These are phyloP conservation scores for Beta corolliflora DNA, from an alignment of 179 eudicot species.

Conservation along the genomic window DNA sequence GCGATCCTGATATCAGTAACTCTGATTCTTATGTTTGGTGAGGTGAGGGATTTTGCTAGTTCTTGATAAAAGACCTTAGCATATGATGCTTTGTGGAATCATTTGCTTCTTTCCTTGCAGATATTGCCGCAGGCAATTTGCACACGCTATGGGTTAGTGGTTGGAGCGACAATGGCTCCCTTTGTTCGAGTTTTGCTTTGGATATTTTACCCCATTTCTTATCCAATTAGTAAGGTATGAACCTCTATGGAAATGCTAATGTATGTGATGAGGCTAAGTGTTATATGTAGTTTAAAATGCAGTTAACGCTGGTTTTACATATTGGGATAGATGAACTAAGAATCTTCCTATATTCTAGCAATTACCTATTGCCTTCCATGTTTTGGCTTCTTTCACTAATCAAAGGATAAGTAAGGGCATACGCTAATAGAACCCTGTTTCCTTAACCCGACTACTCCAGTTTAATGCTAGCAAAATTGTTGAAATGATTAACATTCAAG, in stretches of 20 bases:
- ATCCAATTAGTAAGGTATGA: constrained; percentile 94
- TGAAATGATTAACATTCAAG: too few relatives aligned
- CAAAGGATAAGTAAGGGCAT: too few relatives aligned
- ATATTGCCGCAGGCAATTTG: constrained; percentile 94
- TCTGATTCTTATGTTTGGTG: constrained; percentile 95
- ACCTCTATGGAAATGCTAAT: neutral
- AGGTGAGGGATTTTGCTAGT: constrained; percentile 46
- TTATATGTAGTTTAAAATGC: neutral
- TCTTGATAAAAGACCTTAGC: neutral
- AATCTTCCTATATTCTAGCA: neutral
- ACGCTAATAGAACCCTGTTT: too few relatives aligned
- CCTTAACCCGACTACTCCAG: too few relatives aligned
- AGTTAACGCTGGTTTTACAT: neutral
- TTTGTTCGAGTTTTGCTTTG: constrained; percentile 77
- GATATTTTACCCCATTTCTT: constrained; percentile 79
- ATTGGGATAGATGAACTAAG: neutral
- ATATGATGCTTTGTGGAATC: constrained; percentile 18
- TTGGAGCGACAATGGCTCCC: constrained; percentile 88
- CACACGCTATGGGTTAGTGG: constrained; percentile 92
- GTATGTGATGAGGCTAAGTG: neutral
- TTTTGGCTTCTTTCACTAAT: neutral
- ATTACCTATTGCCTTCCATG: neutral
- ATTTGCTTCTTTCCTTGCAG: constrained; percentile 41
- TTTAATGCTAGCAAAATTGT: too few relatives aligned
- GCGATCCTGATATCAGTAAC: constrained; percentile 88